Evolutionary conservation across 2,329 filamentous ascomycete species (phyloP).

Genomic region (Penicillium sp.): DNA sequence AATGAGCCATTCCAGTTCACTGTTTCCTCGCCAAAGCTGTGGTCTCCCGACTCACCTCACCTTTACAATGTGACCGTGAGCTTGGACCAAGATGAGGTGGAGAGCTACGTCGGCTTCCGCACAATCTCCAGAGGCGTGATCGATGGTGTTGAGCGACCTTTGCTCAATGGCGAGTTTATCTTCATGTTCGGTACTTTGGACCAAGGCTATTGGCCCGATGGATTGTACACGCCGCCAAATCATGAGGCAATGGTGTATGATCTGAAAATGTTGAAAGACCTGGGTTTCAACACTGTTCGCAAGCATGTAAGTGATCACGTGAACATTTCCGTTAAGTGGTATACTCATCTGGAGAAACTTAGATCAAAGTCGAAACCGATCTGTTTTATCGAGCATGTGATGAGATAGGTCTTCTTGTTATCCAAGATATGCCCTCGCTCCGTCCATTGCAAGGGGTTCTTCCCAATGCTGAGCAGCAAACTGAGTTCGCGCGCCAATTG

Average conservation of each 20-base stretch:
- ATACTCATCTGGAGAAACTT: neutral
- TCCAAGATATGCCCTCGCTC: slow-evolving; percentile 72
- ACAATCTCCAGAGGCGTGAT: slow-evolving; percentile 60
- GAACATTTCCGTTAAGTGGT: neutral
- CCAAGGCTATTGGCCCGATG: slow-evolving; percentile 72
- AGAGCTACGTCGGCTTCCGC: slow-evolving; percentile 70
- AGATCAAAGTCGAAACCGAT: slow-evolving; percentile 68
- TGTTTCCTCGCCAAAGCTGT: slow-evolving; percentile 58
- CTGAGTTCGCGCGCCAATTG: slow-evolving; percentile 66
- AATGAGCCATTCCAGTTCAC: slow-evolving; percentile 57
- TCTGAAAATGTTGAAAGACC: slow-evolving; percentile 61
- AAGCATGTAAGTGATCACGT: slow-evolving; percentile 59
- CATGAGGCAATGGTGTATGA: slow-evolving; percentile 69
- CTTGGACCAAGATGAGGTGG: slow-evolving; percentile 54
- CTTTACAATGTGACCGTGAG: slow-evolving; percentile 66
- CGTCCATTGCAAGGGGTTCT: slow-evolving; percentile 41
- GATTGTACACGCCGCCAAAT: slow-evolving; percentile 65
- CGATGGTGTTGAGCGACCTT: slow-evolving; percentile 60
- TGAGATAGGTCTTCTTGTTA: slow-evolving; percentile 64
- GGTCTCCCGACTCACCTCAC: slow-evolving; percentile 64
- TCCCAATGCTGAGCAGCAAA: slow-evolving; percentile 54
- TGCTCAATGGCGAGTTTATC: slow-evolving; percentile 68
- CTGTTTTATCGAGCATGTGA: slow-evolving; percentile 70
- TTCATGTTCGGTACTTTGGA: slow-evolving; percentile 71
- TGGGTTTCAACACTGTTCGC: slow-evolving; percentile 70